Conservation (phyloP, 2,329 filamentous ascomycete species). For the Penicillium brevicompactum region DNA sequence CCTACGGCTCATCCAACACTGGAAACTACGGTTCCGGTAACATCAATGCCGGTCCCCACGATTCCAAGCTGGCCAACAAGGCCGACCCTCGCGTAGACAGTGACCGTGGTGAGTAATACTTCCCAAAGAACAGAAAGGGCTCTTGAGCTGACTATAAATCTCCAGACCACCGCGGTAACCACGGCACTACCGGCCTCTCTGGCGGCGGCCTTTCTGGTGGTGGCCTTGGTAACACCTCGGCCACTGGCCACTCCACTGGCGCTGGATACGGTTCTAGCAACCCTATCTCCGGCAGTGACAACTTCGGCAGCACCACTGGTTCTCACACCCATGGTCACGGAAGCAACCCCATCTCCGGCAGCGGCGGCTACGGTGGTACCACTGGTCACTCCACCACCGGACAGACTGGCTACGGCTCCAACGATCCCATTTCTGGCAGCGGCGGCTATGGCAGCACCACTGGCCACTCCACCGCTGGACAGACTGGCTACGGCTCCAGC, state of each 20-base stretch:
- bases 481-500: neutral
- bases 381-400: neutral
- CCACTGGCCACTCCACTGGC: neutral
- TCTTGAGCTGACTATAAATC: no score
- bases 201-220: neutral
- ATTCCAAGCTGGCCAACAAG: slow-evolving; percentile 50
- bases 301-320: neutral
- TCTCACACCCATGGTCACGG: neutral
- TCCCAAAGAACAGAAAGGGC: neutral
- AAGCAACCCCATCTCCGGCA: slow-evolving; percentile 1
- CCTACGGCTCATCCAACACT: slow-evolving; percentile 12
- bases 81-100: slow-evolving; percentile 49
- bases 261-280: neutral
- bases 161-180: slow-evolving; percentile 4
- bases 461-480: neutral
- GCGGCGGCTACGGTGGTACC: slow-evolving; percentile 1
- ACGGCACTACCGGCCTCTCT: neutral
- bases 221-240: neutral
- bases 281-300: neutral
- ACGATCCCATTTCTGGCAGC: neutral
- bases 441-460: neutral
- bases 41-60: slow-evolving; percentile 42
- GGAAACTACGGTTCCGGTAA: slow-evolving; percentile 14
- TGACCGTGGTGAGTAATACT: slow-evolving; percentile 16
- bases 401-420: neutral